Evolutionary conservation across 139 green algal genomes (phyloP).

Genomic region (Chara braunii): DNA sequence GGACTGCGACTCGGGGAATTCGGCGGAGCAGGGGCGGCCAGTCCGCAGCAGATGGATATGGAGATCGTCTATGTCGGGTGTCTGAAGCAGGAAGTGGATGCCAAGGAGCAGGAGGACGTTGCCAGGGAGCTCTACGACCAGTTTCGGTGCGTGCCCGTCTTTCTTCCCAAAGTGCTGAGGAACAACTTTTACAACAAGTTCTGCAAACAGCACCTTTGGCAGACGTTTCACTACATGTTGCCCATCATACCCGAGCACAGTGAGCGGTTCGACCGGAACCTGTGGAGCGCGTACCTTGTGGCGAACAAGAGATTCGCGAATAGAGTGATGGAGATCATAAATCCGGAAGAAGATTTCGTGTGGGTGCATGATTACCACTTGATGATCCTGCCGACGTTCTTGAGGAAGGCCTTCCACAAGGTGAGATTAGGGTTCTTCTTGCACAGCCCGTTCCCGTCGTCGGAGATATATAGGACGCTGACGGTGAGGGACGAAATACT

Average conservation of each 20-base stretch:
- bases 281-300: constrained; percentile 89
- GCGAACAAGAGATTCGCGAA: constrained; percentile 85
- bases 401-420: constrained; percentile 55
- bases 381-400: constrained; percentile 86
- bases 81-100: constrained; percentile 62
- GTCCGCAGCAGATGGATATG: constrained; percentile 22
- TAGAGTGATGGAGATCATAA: constrained; percentile 51
- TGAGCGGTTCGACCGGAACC: constrained; percentile 68
- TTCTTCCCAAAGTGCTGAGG: constrained; percentile 71
- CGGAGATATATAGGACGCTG: constrained; percentile 95
- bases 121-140: constrained; percentile 56
- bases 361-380: constrained; percentile 99
- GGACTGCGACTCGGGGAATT: too few species aligned
- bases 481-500: constrained; percentile 87
- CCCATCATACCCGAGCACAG: constrained; percentile 63
- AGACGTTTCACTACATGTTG: constrained; percentile 94
- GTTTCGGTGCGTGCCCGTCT: constrained; percentile 83
- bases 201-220: constrained; percentile 98
- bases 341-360: constrained; percentile 71
- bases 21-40: too few species aligned
- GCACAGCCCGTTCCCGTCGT: constrained; percentile 84
- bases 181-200: constrained; percentile 84
- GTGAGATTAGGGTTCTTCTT: constrained; percentile 45
- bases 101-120: constrained; percentile 51
- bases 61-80: constrained; percentile 37